Percentiles rank a stretch among this genome's conserved stretches.
Evolutionary conservation across 352 stramenopile genomes (phyloP).

Genomic region (Peronospora belbahrii): DNA sequence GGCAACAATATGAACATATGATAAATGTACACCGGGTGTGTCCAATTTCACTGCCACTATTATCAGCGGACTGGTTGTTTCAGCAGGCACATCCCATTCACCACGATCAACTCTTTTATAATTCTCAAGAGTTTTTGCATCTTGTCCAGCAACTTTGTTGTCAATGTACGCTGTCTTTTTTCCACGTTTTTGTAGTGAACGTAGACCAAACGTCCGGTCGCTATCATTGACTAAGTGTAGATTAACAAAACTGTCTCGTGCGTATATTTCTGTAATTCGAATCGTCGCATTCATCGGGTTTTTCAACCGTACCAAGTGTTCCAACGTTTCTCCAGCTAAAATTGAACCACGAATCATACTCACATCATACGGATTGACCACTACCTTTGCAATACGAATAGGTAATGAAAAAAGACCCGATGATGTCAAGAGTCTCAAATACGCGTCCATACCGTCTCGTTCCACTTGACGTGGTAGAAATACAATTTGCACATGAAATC

Average conservation of each 20-base stretch:
- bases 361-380: constrained; percentile 26
- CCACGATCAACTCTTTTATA: constrained; percentile 10
- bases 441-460: constrained; percentile 16
- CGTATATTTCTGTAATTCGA: constrained; percentile 42
- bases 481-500: constrained; percentile 31
- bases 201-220: constrained; percentile 16
- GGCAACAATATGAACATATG: constrained; percentile 30
- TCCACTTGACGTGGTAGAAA: constrained; percentile 28
- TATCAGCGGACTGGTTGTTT: constrained; percentile 27
- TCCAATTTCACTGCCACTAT: constrained; percentile 27
- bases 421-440: constrained; percentile 39
- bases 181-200: constrained; percentile 16
- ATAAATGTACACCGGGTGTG: constrained; percentile 25
- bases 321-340: constrained; percentile 25
- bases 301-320: constrained; percentile 28
- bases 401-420: constrained; percentile 38
- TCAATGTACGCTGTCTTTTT: constrained; percentile 1
- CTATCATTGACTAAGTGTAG: constrained; percentile 19
- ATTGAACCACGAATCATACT: constrained; percentile 22
- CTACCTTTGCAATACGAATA: constrained; percentile 23
- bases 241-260: constrained; percentile 30
- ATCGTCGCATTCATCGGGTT: constrained; percentile 38
- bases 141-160: constrained; percentile 11
- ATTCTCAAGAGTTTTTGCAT: constrained; percentile 17
- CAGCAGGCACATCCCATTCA: constrained; percentile 34